Percentiles rank a stretch among this genome's conserved stretches.
These are phyloP conservation scores for Cyclotella cryptica DNA, from an alignment of 108 stramenopile genomes.

Conservation along the genomic window DNA sequence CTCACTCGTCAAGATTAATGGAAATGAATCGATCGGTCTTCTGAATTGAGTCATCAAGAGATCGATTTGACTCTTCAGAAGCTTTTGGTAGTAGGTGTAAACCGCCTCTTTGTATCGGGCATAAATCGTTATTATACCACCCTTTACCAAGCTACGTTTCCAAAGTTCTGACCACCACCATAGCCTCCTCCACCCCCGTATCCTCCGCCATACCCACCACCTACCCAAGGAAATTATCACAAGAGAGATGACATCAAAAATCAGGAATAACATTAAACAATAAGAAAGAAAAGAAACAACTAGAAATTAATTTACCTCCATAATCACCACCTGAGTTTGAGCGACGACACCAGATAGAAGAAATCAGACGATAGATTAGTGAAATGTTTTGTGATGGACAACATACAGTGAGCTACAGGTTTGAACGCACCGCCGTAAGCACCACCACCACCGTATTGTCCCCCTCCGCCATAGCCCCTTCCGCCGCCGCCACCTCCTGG, in stretches of 20 bases:
- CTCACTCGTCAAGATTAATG: no score
- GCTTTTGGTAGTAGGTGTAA: no score
- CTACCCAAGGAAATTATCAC: background rate
- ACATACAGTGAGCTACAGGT: background rate
- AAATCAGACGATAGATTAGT: background rate
- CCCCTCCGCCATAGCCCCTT: conserved; percentile 31
- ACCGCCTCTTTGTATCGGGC: no score
- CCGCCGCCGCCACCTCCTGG: conserved; percentile 36
- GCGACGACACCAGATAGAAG: background rate
- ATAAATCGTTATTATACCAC: background rate
- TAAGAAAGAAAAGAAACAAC: background rate
- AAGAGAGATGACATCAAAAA: background rate
- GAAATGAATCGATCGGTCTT: no score
- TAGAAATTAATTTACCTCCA: conserved; percentile 24
- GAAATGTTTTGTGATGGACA: background rate
- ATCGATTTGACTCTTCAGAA: no score
- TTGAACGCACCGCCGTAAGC: background rate
- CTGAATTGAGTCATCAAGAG: no score
- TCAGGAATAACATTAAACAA: background rate
- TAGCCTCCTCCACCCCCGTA: conserved; percentile 34
- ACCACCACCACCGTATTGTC: conserved; percentile 23
- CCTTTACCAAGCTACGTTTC: conserved; percentile 61
- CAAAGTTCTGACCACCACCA: conserved; percentile 58
- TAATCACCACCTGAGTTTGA: conserved; percentile 9
- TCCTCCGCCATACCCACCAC: conserved; percentile 17